Base-by-base conservation (phyloP, 2,329 filamentous ascomycete genomes). In the Curvularia verruculosa region DNA sequence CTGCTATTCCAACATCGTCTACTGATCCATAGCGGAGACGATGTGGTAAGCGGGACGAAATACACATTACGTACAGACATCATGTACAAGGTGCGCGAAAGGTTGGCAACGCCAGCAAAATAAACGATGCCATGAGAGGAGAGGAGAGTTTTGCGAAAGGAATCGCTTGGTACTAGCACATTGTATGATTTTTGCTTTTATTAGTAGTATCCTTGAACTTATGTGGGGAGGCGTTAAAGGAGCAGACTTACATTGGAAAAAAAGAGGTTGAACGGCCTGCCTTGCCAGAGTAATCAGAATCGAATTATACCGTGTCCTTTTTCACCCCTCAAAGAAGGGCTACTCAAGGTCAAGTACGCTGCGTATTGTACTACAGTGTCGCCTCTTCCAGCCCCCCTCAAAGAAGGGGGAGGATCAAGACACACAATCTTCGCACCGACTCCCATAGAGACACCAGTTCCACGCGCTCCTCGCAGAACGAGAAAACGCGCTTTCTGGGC, bases 341-440 rank as follows among this genome's bases (percentile, higher is more conserved):
- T 71, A 75, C 73, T 76, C 68, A 67, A 74, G 69, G 70, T 70
- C 76, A 74, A 80, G 83, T 82, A 93, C 87, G 91, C 91, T 85
- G 90, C 90, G 89, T 92, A 95, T 95, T 91, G 91, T 89, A 94
- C 91, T 95, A 84, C 91, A 92, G 90, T 92, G 87, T 88, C 87
- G 78, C 82, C 65, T 61, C 45, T 65, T 71, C 69, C 68, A n/a
- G n/a, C n/a, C n/a, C n/a, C n/a, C n/a, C n/a, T n/a, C 61, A 6
- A 13, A 57, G 5, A 45, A 29, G 56, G 60, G 64, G 28, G 9
- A 29, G n/a, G n/a, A n/a, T 80, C 82, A 91, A 89, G 66, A 73
- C 81, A 85, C 85, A 93, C 90, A 87, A 94, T 93, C 91, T 94
- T 90, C 90, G 90, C 90, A 92, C 89, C 84, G 88, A 87, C 91